Evolutionary conservation across 345 rosid species (phyloP).

Genomic region (Anastatica hierochuntica): DNA sequence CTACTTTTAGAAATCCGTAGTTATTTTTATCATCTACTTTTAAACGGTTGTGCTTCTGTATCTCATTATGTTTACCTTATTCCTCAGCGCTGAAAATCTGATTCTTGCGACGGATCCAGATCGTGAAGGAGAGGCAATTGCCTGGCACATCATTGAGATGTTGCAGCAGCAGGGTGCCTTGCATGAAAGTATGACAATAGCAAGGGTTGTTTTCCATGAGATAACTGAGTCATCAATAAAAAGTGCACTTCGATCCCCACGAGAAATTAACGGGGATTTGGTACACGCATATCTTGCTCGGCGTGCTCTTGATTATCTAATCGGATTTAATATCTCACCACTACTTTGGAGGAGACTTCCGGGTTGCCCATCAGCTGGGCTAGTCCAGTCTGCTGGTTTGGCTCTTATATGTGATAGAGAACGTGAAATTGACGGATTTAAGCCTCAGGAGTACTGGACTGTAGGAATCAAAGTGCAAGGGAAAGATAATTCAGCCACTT

Average conservation of each 20-base stretch:
- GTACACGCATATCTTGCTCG: slow-evolving; percentile 94
- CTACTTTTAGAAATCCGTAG: neutral
- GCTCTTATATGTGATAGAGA: slow-evolving; percentile 90
- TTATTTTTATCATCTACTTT: slow-evolving; percentile 1
- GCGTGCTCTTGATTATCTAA: slow-evolving; percentile 93
- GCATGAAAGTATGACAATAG: slow-evolving; percentile 51
- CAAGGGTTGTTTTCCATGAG: slow-evolving; percentile 92
- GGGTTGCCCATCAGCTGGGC: slow-evolving; percentile 95
- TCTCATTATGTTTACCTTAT: slow-evolving; percentile 31
- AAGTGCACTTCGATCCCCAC: slow-evolving; percentile 67
- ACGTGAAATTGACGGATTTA: slow-evolving; percentile 80
- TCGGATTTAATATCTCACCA: slow-evolving; percentile 92
- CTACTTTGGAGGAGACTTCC: slow-evolving; percentile 94
- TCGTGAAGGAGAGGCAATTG: slow-evolving; percentile 99
- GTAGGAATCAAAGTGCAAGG: slow-evolving; percentile 42
- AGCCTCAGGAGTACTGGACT: slow-evolving; percentile 82
- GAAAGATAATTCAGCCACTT: slow-evolving; percentile 26
- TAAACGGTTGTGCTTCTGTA: slow-evolving; percentile 21
- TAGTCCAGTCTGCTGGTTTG: slow-evolving; percentile 96
- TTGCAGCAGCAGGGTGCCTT: slow-evolving; percentile 89
- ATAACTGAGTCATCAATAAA: slow-evolving; percentile 89
- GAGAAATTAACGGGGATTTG: slow-evolving; percentile 73
- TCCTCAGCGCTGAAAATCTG: slow-evolving; percentile 85
- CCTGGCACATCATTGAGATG: slow-evolving; percentile 99
- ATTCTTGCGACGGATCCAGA: slow-evolving; percentile 99